Percentiles rank a stretch among this genome's conserved stretches.
phyloP scores from a whole-genome alignment of 2,329 filamentous ascomycete species.

The Fusarium beomiforme region DNA sequence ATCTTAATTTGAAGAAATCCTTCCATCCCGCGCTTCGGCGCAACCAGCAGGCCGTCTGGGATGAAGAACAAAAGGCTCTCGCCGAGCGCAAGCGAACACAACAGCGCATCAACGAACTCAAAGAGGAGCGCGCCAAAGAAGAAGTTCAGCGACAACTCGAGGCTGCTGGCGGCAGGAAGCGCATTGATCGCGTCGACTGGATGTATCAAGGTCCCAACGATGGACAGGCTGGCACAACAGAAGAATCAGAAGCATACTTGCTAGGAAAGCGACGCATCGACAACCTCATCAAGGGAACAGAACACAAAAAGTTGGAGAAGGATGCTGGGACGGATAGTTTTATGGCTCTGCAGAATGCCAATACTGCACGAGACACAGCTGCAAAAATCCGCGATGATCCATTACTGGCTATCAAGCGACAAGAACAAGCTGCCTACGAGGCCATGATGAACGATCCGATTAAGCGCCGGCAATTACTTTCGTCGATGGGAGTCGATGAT shows the following conservation, averaged over 20 bases:
- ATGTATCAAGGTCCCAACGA: conserved; percentile 93
- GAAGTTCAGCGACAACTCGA: conserved; percentile 92
- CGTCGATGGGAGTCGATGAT: conserved; percentile 67
- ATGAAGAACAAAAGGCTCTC: conserved; percentile 90
- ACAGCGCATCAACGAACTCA: conserved; percentile 89
- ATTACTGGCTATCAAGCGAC: conserved; percentile 89
- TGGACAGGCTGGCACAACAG: conserved; percentile 78
- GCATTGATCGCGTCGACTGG: conserved; percentile 90
- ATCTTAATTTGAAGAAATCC: conserved; percentile 94
- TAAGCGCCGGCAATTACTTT: conserved; percentile 73
- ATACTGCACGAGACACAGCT: conserved; percentile 81
- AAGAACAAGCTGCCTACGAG: conserved; percentile 85
- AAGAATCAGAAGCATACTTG: conserved; percentile 94
- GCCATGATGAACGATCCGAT: conserved; percentile 82
- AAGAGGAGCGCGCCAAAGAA: conserved; percentile 91
- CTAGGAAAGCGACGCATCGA: conserved; percentile 94
- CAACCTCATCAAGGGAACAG: conserved; percentile 79
- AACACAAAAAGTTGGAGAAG: conserved; percentile 84
- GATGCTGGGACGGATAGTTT: conserved; percentile 68
- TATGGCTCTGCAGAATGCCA: conserved; percentile 73
- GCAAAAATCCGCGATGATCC: conserved; percentile 92
- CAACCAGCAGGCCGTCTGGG: conserved; percentile 91
- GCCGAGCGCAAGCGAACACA: conserved; percentile 95
- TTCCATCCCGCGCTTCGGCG: conserved; percentile 92
- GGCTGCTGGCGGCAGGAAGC: conserved; percentile 83